These are phyloP conservation scores for Lasiodiplodia gonubiensis DNA, from an alignment of 2,329 filamentous ascomycete genomes.

Conservation along the genomic window DNA sequence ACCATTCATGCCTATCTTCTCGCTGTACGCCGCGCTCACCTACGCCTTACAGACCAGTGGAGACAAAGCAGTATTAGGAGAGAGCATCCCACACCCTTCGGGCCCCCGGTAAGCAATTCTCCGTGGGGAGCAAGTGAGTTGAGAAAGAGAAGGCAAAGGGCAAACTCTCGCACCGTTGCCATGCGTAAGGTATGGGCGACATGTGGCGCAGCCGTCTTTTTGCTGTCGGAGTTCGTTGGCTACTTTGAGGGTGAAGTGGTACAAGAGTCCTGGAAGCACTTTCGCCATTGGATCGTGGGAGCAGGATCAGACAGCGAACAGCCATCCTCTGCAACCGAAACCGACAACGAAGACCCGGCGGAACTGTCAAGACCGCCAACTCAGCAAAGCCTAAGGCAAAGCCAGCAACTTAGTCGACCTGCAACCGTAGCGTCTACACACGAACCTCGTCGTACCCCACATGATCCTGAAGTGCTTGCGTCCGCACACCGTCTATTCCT, in stretches of 20 bases:
- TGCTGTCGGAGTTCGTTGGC: constrained; percentile 83
- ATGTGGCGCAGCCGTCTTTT: constrained; percentile 83
- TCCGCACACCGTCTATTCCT: constrained; percentile 81
- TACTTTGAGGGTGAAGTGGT: constrained; percentile 93
- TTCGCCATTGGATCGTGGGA: constrained; percentile 72
- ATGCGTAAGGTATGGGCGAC: constrained; percentile 91
- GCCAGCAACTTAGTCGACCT: constrained; percentile 15
- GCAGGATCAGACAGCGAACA: constrained; percentile 3
- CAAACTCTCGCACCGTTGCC: constrained; percentile 65
- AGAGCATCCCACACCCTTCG: constrained; percentile 72
- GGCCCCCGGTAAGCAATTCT: constrained; percentile 67
- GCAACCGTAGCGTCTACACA: constrained; percentile 4
- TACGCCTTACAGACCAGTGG: constrained; percentile 85
- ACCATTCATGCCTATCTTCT: constrained; percentile 87
- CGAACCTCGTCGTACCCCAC: constrained; percentile 46
- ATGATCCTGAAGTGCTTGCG: constrained; percentile 85
- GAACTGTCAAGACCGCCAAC: not conserved
- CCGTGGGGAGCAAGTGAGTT: constrained; percentile 66
- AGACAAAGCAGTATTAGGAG: constrained; percentile 79
- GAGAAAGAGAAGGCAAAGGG: constrained; percentile 66
- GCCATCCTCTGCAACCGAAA: not conserved
- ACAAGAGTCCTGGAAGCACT: constrained; percentile 77
- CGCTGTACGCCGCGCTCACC: constrained; percentile 82
- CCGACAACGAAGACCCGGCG: not conserved
- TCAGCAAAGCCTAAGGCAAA: constrained; percentile 1